phyloP scores from a whole-genome alignment of 805 yeast species.

The Maudiozyma turicensis region DNA sequence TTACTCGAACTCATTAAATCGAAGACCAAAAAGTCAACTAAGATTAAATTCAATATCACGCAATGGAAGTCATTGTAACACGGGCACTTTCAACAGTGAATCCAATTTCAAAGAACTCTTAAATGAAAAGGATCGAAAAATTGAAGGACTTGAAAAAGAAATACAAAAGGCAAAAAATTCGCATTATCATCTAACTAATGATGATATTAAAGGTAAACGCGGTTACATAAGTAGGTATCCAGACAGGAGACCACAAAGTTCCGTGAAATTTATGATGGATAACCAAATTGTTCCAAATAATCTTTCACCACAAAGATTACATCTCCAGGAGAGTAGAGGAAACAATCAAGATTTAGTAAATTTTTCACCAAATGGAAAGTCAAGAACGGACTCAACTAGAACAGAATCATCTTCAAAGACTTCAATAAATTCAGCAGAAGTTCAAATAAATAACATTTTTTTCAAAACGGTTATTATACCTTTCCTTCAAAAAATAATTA shows the following conservation, averaged over 20 bases:
- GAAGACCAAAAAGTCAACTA: too few relatives aligned
- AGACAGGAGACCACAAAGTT: not conserved
- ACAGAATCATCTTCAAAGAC: conserved; percentile 11
- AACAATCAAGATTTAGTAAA: not conserved
- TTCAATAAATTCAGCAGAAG: conserved; percentile 11
- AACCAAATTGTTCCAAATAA: too few relatives aligned
- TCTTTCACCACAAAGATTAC: too few relatives aligned
- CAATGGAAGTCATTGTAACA: not conserved
- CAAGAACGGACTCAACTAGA: not conserved
- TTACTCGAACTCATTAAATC: too few relatives aligned
- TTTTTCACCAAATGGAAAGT: not conserved
- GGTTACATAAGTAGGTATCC: not conserved
- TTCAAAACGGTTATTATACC: conserved; percentile 16
- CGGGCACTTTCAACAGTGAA: not conserved
- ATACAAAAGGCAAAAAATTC: not conserved
- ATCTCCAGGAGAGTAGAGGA: too few relatives aligned
- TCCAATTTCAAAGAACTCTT: not conserved
- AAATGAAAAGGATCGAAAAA: not conserved
- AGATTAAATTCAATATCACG: too few relatives aligned
- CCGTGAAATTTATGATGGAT: not conserved
- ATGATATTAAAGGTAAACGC: not conserved
- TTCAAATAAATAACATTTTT: conserved; percentile 10
- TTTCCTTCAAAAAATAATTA: conserved; percentile 14
- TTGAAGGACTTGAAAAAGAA: not conserved
- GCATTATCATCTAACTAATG: not conserved